phyloP scores from a whole-genome alignment of 805 yeast genomes.

The Citeromyces matritensis region DNA sequence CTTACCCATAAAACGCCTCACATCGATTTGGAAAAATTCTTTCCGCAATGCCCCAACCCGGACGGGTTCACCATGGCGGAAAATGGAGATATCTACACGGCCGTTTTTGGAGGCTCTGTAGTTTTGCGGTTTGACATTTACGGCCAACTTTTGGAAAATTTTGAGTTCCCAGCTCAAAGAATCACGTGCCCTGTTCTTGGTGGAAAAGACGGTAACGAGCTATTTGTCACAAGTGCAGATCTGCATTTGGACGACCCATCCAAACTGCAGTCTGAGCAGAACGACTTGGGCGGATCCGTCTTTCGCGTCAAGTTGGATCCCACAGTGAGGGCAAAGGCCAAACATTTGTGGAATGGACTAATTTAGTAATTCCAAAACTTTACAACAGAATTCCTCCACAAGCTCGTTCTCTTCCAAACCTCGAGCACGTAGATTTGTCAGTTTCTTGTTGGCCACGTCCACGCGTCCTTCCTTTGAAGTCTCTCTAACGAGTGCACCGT shows the following conservation, averaged over 20 bases:
- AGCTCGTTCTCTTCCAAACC: conserved; percentile 55
- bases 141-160: conserved; percentile 37
- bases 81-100: conserved; percentile 41
- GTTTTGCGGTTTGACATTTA: conserved; percentile 35
- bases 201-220: conserved; percentile 38
- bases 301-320: conserved; percentile 27
- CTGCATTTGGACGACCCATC: conserved; percentile 22
- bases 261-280: conserved; percentile 11
- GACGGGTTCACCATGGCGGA: conserved; percentile 63
- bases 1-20: conserved; percentile 20
- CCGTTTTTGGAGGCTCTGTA: conserved; percentile 47
- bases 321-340: conserved; percentile 13
- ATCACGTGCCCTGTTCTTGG: conserved; percentile 57
- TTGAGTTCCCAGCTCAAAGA: conserved; percentile 40
- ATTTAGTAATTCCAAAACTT: conserved; percentile 16
- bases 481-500: conserved; percentile 35
- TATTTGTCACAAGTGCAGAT: conserved; percentile 60
- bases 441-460: conserved; percentile 45
- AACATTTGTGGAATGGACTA: conserved; percentile 12
- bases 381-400: conserved; percentile 52
- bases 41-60: conserved; percentile 37
- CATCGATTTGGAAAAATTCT: conserved; percentile 17
- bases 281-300: conserved; percentile 46
- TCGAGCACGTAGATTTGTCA: conserved; percentile 42
- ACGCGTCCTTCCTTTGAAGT: conserved; percentile 33